Base-by-base conservation (phyloP, 2,329 filamentous ascomycete genomes). In the Fusarium sp. region DNA sequence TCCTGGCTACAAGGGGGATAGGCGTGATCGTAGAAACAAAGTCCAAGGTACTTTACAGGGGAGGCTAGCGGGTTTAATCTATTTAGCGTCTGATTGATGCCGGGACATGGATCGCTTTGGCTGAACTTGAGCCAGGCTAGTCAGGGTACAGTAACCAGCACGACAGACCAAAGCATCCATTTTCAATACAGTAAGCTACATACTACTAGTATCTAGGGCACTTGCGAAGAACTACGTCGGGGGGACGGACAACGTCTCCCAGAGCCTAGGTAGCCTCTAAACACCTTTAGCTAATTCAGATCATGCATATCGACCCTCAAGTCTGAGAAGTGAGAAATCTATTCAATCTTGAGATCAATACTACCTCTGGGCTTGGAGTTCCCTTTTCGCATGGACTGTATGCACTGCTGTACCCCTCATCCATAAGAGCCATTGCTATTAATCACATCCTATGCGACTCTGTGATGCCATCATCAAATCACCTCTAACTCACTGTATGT, bases 81-180 rank as follows among this genome's bases (percentile, higher is more conserved):
- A 72, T 69, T 65, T 73, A 73, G 71, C 63, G 54, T 62, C 57
- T 69, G 49, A 61, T 48, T 48, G 51, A 57, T 45, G 56, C 59
- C 55, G 54, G 70, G 67, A 64, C 49, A 69, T 47, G 66, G 57
- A 49, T 34, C 25, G 47, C 34, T 43, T 37, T 21, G 54, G 27
- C 48, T 48, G 18, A 28, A 55, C 28, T 21, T n/a, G 34, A 48
- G 30, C 62, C 53, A 66, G 63, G 63, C 61, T 66, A 66, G 30
- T 55, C 48, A 66, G 63, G 63, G 63, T 66, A 66, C 63, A 49
- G 48, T 61, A 66, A 23, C 63, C 63, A 62, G 59, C 32, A 51
- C 16, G 18, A 32, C 16, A 45, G 42, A 45, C 21, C 23, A 46
- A n/a, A 28, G 23, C 25, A 46, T 46, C 12, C 25, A 46, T 28